Conservation (phyloP, 2,329 filamentous ascomycete species). For the Colletotrichum brevisporum region DNA sequence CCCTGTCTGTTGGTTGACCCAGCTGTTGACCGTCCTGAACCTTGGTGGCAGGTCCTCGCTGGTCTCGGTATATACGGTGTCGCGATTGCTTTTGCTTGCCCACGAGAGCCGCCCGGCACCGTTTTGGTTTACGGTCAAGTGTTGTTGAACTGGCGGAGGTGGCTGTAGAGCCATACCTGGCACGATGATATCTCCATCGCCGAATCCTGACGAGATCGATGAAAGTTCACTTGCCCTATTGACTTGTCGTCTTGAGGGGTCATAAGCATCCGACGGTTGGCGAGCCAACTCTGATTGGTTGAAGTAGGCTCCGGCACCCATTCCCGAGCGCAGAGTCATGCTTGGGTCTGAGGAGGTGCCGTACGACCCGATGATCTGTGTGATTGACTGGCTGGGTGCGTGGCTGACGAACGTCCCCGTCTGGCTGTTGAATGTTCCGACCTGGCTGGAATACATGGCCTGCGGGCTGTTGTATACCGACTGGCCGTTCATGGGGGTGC, state of each 20-base stretch:
- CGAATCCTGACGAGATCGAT: slow-evolving; percentile 75
- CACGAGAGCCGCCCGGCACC: slow-evolving; percentile 53
- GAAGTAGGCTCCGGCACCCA: slow-evolving; percentile 54
- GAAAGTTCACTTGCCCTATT: slow-evolving; percentile 67
- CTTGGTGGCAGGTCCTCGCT: slow-evolving; percentile 68
- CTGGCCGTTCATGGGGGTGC: slow-evolving; percentile 27
- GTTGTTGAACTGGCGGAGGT: slow-evolving; percentile 33
- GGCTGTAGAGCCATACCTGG: slow-evolving; percentile 45
- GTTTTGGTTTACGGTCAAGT: slow-evolving; percentile 32
- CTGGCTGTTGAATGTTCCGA: slow-evolving; percentile 26
- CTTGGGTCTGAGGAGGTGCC: slow-evolving; percentile 42
- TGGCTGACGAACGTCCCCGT: slow-evolving; percentile 43
- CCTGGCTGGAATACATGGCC: slow-evolving; percentile 22
- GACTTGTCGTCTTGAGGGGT: slow-evolving; percentile 51
- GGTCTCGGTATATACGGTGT: slow-evolving; percentile 66
- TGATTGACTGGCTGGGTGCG: slow-evolving; percentile 34
- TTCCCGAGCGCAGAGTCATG: slow-evolving; percentile 51
- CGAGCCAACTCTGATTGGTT: slow-evolving; percentile 56
- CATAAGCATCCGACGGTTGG: slow-evolving; percentile 53
- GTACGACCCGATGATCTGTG: slow-evolving; percentile 32
- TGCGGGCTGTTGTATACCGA: slow-evolving; percentile 29
- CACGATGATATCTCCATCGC: slow-evolving; percentile 71
- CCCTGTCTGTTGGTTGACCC: slow-evolving; percentile 75
- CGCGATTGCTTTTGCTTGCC: slow-evolving; percentile 55
- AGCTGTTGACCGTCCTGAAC: slow-evolving; percentile 72